Conservation (phyloP, 78 protist genomes). For the Protostelium mycophagum region DNA sequence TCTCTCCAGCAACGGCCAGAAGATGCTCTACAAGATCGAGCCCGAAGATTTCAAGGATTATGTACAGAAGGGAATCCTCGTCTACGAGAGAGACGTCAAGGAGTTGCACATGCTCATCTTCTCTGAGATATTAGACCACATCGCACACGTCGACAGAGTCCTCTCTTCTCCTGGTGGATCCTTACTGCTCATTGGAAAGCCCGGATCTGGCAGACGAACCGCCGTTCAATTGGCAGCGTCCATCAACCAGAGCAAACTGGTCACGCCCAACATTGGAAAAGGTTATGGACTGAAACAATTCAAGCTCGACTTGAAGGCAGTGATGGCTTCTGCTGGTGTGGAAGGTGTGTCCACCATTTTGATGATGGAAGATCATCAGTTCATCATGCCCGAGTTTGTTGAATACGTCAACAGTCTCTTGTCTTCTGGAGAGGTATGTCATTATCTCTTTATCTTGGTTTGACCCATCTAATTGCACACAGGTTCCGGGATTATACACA, state of each 20-base stretch:
- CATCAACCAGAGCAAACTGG: constrained; percentile 25
- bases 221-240: constrained; percentile 29
- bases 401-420: constrained; percentile 76
- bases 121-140: constrained; percentile 45
- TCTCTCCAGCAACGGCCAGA: neutral
- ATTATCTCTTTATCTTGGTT: neutral
- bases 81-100: constrained; percentile 63
- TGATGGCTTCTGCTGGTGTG: constrained; percentile 57
- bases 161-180: constrained; percentile 76
- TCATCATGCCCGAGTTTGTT: constrained; percentile 32
- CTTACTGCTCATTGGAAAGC: constrained; percentile 60
- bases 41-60: neutral
- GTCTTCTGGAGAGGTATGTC: constrained; percentile 67
- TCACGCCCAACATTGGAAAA: constrained; percentile 35
- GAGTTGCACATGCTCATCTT: constrained; percentile 63
- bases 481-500: constrained; percentile 80
- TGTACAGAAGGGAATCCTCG: constrained; percentile 3
- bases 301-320: constrained; percentile 43
- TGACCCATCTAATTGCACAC: neutral
- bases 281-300: constrained; percentile 43
- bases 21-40: neutral
- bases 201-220: constrained; percentile 75
- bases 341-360: constrained; percentile 34
- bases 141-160: constrained; percentile 73
- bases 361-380: constrained; percentile 76